Base-by-base conservation (phyloP, 306 rosid species). In the Inga laurina region DNA sequence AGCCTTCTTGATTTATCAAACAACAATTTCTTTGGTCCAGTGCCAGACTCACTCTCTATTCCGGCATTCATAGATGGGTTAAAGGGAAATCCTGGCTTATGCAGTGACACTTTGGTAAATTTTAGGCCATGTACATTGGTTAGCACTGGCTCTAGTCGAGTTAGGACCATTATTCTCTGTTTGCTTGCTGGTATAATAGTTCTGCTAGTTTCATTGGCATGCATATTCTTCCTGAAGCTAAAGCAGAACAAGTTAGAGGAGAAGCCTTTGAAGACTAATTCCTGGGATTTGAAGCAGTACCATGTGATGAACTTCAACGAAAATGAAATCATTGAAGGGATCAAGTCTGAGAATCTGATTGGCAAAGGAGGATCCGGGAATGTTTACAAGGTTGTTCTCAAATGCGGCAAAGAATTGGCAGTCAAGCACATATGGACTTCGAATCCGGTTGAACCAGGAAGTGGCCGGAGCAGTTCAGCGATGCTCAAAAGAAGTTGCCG, bases 331-430 rank as follows among this genome's bases (percentile, higher is more conserved):
- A 64, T 90, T 15, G 85, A 90, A 14, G 83, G 89, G n/a, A 32
- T 91, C 75, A 87, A 81, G 78, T 75, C 85, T 13, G 90, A 87
- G 75, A 91, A 88, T 35, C 32, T 88, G 82, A 88, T 91, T 35
- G 95, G 93, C 24, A 90, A 82, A 82, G 95, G 95, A 45, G 93
- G 95, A 74, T 91, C 95, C 10, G 95, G 95, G 45, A 84, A 84
- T 61, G 93, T 91, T 43, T 91, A 91, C 87, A 91, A 81, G 81
- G 95, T 48, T 6, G 72, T 37, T 3, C 83, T 90, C 15, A 72
- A 82, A 24, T 81, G 86, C 37, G 95, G 93, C 45, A 85, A 85
- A 81, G 88, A 84, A 71, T 77, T 91, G 6, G 93, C 92, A 5
- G 95, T 90, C 78, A 91, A 90, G 82, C 95, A 91, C 83, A 87